Base-by-base conservation (phyloP, 2,329 filamentous ascomycete genomes). In the Microdochium paspali region DNA sequence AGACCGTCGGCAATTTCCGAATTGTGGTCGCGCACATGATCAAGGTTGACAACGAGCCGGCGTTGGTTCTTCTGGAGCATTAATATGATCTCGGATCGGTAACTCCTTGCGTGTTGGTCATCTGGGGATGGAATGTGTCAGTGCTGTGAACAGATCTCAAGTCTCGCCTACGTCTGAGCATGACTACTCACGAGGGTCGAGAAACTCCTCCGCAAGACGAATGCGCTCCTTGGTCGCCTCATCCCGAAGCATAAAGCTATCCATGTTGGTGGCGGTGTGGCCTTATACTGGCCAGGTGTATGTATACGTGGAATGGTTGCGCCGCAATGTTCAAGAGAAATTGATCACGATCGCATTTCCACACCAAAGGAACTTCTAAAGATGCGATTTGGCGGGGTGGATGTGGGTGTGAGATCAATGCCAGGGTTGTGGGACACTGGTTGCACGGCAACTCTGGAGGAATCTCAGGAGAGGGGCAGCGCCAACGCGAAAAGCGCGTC, bases 21-120 rank as follows among this genome's bases (percentile, higher is more conserved):
- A 61, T 84, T 95, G 68, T 96, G 91, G 53, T 88, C 79, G 65
- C 93, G 82, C 53, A 97, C 87, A 66, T 95, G 89, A 66, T 97
- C 91, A 56, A 97, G 80, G 65, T 85, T 88, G 57, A 91, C 85
- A 48, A 77, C 73, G 26, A 86, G 67, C 47, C 82, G 74, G 51
- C 80, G 72, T 58, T 82, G 74, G 56, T 80, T 79, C 63, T 80
- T 84, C 61, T 85, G 79, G 25, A 86, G 71, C 82, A 86, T 86
- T 56, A 82, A 63, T 53, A 94, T 82, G 61, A 97, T 95, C 61
- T 95, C 90, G 52, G 90, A 83, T 61, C 90, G 82, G 70, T 96
- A 96, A 66, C 88, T 94, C 58, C 77, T 71, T 28, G 67, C 72
- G 65, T 74, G 72, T 32, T 71, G 69, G 60, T 77, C 72, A 59